Evolutionary conservation across 2,329 filamentous ascomycete genomes (phyloP), one percentile per base, ranked within the genome.

Genomic region (Tolypocladium pustulatum): DNA sequence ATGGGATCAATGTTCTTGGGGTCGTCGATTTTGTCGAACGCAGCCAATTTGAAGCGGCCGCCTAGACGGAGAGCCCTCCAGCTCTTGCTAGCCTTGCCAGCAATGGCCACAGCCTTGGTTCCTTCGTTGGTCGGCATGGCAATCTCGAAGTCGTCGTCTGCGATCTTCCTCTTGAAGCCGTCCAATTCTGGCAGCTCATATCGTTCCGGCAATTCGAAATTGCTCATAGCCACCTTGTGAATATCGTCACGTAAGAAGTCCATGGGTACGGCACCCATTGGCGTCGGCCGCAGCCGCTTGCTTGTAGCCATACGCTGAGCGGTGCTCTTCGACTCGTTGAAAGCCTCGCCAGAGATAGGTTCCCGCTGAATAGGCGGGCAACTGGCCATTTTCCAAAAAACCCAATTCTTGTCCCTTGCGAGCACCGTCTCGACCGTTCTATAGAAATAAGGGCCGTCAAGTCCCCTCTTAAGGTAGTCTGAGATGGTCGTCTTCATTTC

Each of bases 381-480:
- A 64, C 87, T 90, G 71, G 97, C 91, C 61, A 93, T 87, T 75
- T 99, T 99, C 94, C 94, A 99, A 62, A 91, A 88, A 52, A 95
- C 91, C 95, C 95, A 99, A 70, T 97, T 97, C 77, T 97, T 97
- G 73, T 99, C 94, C 62, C 94, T 83, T 30, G 91, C 90, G 36
- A 99, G 83, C 37, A 99, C 93, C 15, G 92, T 97, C 71, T 97
- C 93, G 37, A 99, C 91, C 84, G 97, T 96, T 43, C 94, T 88
- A 73, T 91, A 89, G 73, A 97, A 99, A 73, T 96, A 96, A 63
- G 90, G 89, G 36, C 94, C 94, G 67, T 96, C 92, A 49, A 80
- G 76, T 25, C 90, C 90, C 65, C 87, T 81, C 68, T 89, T 88
- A 59, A 99, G 81, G 72, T 97, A 96, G 60, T 85, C 84, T 60